phyloP scores from a whole-genome alignment of 805 yeast genomes.

The Kluyveromyces dobzhanskii region DNA sequence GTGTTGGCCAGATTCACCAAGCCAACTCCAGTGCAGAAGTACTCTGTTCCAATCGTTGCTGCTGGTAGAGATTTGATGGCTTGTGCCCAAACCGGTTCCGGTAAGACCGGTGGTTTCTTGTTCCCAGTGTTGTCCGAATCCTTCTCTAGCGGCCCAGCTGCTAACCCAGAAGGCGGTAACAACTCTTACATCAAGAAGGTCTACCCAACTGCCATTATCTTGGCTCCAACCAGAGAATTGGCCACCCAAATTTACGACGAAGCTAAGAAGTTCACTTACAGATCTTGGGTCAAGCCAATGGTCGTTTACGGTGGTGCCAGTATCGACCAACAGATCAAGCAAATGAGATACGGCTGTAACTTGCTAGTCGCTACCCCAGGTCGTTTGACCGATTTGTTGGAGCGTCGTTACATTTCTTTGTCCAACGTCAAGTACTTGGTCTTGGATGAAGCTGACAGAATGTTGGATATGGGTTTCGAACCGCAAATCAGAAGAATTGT shows the following conservation, averaged over 20 bases:
- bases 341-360: constrained; percentile 90
- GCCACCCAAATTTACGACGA: constrained; percentile 95
- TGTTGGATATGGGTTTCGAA: constrained; percentile 99
- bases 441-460: constrained; percentile 98
- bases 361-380: constrained; percentile 98
- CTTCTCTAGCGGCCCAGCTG: constrained; percentile 79
- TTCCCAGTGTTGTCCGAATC: constrained; percentile 95
- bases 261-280: constrained; percentile 89
- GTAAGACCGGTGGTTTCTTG: constrained; percentile 99
- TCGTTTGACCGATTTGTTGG: constrained; percentile 91
- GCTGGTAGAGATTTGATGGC: constrained; percentile 91
- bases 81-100: constrained; percentile 98
- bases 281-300: constrained; percentile 96
- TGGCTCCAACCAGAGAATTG: constrained; percentile 99
- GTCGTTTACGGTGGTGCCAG: constrained; percentile 99
- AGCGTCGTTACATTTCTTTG: constrained; percentile 89
- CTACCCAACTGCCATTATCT: constrained; percentile 85
- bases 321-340: constrained; percentile 77
- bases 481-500: constrained; percentile 98
- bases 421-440: constrained; percentile 88
- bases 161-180: constrained; percentile 33
- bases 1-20: constrained; percentile 80
- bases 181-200: constrained; percentile 60
- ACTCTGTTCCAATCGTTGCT: constrained; percentile 87
- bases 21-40: constrained; percentile 96